Conservation (phyloP, 2,329 filamentous ascomycete genomes). For the Calonectria hawksworthii region DNA sequence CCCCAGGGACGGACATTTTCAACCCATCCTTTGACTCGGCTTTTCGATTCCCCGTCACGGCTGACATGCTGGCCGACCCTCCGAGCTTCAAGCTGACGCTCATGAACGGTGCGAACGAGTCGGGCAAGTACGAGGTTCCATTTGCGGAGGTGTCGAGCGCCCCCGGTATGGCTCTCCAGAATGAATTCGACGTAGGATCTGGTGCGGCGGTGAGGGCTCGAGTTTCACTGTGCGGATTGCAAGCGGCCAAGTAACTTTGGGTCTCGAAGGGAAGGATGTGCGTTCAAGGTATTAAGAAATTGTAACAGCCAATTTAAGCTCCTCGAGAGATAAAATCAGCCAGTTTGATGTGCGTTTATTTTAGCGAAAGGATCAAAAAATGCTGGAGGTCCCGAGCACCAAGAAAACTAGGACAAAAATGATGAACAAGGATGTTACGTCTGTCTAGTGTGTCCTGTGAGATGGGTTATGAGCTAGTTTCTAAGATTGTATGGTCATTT, state of each 20-base stretch:
- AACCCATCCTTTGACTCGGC: constrained; percentile 43
- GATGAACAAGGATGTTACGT: neutral
- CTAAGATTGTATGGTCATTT: neutral
- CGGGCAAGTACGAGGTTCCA: constrained; percentile 35
- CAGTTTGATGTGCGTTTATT: neutral
- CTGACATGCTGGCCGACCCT: constrained; percentile 33
- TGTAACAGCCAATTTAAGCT: neutral
- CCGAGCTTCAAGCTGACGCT: constrained; percentile 35
- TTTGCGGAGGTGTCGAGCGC: constrained; percentile 28
- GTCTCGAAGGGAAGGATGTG: too few species aligned
- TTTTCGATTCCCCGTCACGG: constrained; percentile 41
- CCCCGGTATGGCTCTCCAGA: constrained; percentile 29
- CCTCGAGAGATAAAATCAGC: neutral
- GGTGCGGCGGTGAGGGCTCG: constrained; percentile 36
- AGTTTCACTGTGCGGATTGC: constrained; percentile 36
- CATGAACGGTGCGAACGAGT: constrained; percentile 32
- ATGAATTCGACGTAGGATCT: constrained; percentile 40
- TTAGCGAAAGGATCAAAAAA: neutral
- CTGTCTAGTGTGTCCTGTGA: neutral
- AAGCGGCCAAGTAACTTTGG: constrained; percentile 34
- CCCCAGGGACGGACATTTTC: constrained; percentile 43
- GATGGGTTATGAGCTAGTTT: neutral
- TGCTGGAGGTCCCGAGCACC: neutral
- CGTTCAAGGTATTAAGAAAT: too few species aligned
- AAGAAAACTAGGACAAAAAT: neutral